phyloP scores from a whole-genome alignment of 2,329 filamentous ascomycete species.

The Fusarium sp. region DNA sequence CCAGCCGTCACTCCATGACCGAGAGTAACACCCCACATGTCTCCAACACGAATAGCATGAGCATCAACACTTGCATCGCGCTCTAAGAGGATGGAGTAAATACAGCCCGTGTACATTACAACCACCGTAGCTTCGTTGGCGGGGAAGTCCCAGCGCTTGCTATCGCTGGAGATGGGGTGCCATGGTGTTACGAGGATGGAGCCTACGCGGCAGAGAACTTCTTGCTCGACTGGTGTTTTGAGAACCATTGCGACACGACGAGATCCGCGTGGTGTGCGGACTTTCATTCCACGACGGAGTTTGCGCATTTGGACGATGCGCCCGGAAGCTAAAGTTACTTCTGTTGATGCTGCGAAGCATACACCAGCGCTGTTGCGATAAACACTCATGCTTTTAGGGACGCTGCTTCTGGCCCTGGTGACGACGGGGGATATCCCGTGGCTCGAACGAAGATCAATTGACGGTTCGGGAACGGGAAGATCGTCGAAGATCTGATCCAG shows the following conservation, averaged over 20 bases:
- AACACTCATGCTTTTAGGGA: constrained; percentile 53
- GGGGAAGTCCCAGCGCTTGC: constrained; percentile 61
- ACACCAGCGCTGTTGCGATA: constrained; percentile 58
- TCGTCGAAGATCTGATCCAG: constrained; percentile 63
- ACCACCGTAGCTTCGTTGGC: constrained; percentile 49
- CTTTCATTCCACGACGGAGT: constrained; percentile 59
- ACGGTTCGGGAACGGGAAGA: constrained; percentile 58
- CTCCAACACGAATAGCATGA: constrained; percentile 62
- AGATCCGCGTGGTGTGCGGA: constrained; percentile 63
- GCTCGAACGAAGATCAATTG: constrained; percentile 19
- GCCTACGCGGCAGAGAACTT: constrained; percentile 59
- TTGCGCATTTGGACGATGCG: constrained; percentile 54
- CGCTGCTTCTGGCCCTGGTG: not conserved
- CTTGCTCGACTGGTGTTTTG: constrained; percentile 57
- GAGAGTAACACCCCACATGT: constrained; percentile 67
- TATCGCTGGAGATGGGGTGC: constrained; percentile 64
- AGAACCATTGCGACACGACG: constrained; percentile 64
- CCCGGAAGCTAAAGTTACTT: constrained; percentile 59
- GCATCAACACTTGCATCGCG: constrained; percentile 56
- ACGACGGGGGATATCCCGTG: not conserved
- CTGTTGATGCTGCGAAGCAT: constrained; percentile 66
- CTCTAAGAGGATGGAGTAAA: constrained; percentile 70
- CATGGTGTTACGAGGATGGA: constrained; percentile 66
- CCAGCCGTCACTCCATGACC: constrained; percentile 64
- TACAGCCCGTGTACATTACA: constrained; percentile 60